Evolutionary conservation across 2,329 filamentous ascomycete species (phyloP), one percentile per base, ranked within the genome.

Genomic region (Plectosphaerella cucumerina): DNA sequence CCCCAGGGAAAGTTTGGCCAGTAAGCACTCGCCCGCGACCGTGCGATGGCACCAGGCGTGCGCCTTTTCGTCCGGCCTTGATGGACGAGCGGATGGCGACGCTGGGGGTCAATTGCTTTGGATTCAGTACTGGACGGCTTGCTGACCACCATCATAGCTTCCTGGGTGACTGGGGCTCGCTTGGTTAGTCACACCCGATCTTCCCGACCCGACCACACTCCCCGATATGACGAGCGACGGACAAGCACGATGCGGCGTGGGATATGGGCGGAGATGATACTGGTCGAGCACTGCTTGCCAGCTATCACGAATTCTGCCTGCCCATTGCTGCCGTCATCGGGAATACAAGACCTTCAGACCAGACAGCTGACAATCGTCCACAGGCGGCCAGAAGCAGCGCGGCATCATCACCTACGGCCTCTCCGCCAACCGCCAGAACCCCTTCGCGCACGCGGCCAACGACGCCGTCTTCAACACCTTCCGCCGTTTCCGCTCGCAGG

Each of bases 381-480:
- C 63, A 84, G 80, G 80, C 66, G 75, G 77, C 61, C 65, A 73
- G 68, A 78, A 78, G 70, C 82, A 86, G 68, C 84, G 78, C 69
- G 83, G 83, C 53, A 81, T 86, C 62, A 68, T 84, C 65, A 73
- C 74, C 64, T 97, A 95, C 75, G 81, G 86, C 59, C 68, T 99
- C 60, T 86, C 89, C 62, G 74, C 87, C 60, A 97, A 99, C 82
- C 87, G 89, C 69, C 93, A 96, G 78, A 86, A 89, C 65, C 89
- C 91, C 57, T 80, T 96, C 60, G 90, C 90, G 58, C 90, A 89
- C 63, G 77, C 86, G 54, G 72, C 80, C 58, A 76, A 93, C 71
- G 88, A 86, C 60, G 93, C 92, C 65, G 75, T 97, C 77, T 97
- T 97, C 86, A 99, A 99, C 83, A 86, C 84, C 63, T 95, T 88